Evolutionary conservation across 176 grass and related monocot species (phyloP).

Genomic region (Alopecurus myosuroides): DNA sequence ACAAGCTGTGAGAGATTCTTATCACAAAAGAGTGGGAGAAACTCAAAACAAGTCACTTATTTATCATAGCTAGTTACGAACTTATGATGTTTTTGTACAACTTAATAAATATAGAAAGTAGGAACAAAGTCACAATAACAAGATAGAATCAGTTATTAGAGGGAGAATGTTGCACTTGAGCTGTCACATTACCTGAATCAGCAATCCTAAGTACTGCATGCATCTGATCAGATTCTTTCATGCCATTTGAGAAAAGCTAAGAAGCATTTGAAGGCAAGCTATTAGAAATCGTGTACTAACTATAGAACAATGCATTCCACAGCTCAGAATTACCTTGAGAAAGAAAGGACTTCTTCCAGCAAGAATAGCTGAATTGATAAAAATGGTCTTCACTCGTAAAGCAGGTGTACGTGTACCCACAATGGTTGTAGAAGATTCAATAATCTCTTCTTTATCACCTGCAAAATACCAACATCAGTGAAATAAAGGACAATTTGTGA

Average conservation of each 20-base stretch:
- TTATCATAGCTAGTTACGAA: background rate
- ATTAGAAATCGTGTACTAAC: constrained; percentile 5
- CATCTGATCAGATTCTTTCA: constrained; percentile 87
- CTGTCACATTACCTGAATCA: constrained; percentile 63
- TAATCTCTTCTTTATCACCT: constrained; percentile 65
- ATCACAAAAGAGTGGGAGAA: too few species aligned
- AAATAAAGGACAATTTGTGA: background rate
- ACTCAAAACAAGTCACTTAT: background rate
- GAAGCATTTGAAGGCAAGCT: background rate
- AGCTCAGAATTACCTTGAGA: constrained; percentile 59
- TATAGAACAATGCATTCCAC: background rate
- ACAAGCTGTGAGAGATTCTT: too few species aligned
- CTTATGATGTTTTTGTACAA: background rate
- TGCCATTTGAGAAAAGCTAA: constrained; percentile 97
- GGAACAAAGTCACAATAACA: background rate
- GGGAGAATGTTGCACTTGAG: background rate
- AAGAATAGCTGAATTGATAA: constrained; percentile 86
- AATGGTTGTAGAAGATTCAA: constrained; percentile 46
- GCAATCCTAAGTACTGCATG: constrained; percentile 80
- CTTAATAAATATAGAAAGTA: background rate
- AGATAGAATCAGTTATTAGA: background rate
- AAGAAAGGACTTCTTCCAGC: constrained; percentile 95
- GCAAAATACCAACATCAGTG: background rate
- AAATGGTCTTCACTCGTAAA: constrained; percentile 60
- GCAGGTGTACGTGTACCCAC: constrained; percentile 27